A percentile compares a stretch with the other conserved stretches of the same genome.
phyloP scores from a whole-genome alignment of 768 basidiomycete genomes.

The Rhodosporidiobolus odoratus region DNA sequence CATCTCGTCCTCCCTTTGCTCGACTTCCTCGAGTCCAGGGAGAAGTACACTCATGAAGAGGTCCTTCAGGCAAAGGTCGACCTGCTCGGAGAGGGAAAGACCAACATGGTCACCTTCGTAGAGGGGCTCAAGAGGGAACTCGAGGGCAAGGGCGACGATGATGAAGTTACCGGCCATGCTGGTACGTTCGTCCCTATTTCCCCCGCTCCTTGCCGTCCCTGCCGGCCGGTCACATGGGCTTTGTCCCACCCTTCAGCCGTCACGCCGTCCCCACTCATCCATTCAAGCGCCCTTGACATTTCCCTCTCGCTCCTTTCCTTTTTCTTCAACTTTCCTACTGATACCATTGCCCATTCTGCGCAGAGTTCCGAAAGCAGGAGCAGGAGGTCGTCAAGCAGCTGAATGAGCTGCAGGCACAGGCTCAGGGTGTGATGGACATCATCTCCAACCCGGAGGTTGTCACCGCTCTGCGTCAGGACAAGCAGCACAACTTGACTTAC shows the following conservation, averaged over 20 bases:
- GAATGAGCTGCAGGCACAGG: constrained; percentile 78
- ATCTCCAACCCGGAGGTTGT: constrained; percentile 97
- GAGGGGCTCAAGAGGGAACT: constrained; percentile 72
- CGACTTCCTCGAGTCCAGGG: constrained; percentile 71
- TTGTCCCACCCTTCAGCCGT: background rate
- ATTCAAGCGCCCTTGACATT: background rate
- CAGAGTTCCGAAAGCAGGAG: constrained; percentile 80
- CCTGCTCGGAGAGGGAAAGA: constrained; percentile 64
- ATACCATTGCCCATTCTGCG: background rate
- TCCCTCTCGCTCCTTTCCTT: background rate
- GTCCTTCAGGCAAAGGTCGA: constrained; percentile 91
- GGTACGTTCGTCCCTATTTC: constrained; percentile 14
- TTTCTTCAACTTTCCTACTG: background rate
- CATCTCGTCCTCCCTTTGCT: constrained; percentile 91
- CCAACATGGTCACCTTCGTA: constrained; percentile 97
- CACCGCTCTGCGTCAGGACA: constrained; percentile 87
- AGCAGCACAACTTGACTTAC: constrained; percentile 90
- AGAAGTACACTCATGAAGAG: constrained; percentile 70
- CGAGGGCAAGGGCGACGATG: constrained; percentile 55
- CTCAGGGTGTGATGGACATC: constrained; percentile 85
- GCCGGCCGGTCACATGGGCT: too few species aligned
- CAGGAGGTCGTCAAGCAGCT: constrained; percentile 76
- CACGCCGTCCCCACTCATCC: background rate
- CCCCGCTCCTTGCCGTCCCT: background rate
- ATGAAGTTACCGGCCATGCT: constrained; percentile 65